Evolutionary conservation across 192 early-diverging fungal species (phyloP).

Genomic region (Linnemannia schmuckeri): DNA sequence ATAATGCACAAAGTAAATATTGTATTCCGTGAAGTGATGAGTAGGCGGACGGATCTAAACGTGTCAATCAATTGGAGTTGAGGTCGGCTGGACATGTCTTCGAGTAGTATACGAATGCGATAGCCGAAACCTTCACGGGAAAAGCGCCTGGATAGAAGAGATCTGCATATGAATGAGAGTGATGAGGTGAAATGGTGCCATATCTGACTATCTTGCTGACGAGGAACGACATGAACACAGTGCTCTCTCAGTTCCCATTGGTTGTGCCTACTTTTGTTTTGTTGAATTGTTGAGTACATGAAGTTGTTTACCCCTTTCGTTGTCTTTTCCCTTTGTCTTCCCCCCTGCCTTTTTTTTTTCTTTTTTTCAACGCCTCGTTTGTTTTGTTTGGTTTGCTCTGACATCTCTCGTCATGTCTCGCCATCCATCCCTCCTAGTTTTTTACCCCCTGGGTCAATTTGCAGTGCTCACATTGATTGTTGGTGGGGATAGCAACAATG

Average conservation of each 20-base stretch:
- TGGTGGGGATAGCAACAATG: neutral
- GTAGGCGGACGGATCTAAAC: no score
- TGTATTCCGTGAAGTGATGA: no score
- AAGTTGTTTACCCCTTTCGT: neutral
- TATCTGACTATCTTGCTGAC: neutral
- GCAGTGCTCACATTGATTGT: neutral
- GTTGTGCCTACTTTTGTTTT: neutral
- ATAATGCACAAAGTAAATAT: neutral
- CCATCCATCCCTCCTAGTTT: neutral
- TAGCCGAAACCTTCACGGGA: neutral
- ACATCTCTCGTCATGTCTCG: neutral
- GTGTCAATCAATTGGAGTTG: no score
- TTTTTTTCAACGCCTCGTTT: neutral
- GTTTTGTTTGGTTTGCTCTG: neutral
- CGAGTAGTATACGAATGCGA: no score
- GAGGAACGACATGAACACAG: neutral
- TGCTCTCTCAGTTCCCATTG: neutral
- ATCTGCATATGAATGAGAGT: neutral
- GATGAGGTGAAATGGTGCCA: neutral
- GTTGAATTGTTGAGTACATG: no score
- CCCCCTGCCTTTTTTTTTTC: neutral
- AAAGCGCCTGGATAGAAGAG: neutral
- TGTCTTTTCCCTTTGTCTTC: neutral
- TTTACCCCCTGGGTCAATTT: neutral
- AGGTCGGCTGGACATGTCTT: no score